Base-by-base conservation (phyloP, 192 early-diverging fungal species). In the Coemansia brasiliensis region DNA sequence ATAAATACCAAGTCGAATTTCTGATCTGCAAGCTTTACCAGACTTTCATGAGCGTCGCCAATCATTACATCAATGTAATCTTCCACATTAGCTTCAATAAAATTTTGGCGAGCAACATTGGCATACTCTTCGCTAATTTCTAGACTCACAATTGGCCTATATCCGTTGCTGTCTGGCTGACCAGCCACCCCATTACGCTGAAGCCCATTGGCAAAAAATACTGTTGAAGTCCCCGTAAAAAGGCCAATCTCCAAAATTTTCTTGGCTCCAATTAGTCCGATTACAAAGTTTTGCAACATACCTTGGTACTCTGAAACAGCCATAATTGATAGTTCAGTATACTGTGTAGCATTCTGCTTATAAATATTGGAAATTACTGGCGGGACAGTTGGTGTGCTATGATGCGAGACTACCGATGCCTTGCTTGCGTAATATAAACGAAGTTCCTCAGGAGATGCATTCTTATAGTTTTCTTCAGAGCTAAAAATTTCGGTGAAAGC, bases 191-290 rank as follows among this genome's bases (percentile, higher is more conserved):
- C 63, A 40, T 78, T 73, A 45, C 65, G 63, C 60, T 70, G 65
- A 57, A 88, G 72, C 3, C 79, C 88, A 38, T 83, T 83, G n/a
- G 88, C 87, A 69, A 92, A 85, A 45, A 80, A 85, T 15, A 87
- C 73, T 2, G 86, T 71, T 5, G 83, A 84, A 22, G 69, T 80
- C 2, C 90, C 90, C 20, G 84, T 86, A 49, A 88, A 89, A 6
- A 76, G 77, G 0, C 88, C 90, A 39, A 92, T 75, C 35, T 92
- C 88, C 0, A 92, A 72, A 7, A 89, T 66, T 1, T 55, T 44
- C 20, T 67, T 59, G 17, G 87, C 85, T 4, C 68, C 68, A 10
- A 80, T 63, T 11, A 88, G 43, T 0, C 68, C 61, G 17, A 84
- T 75, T 3, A 87, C 51, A 42, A 82, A 71, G 21, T 61, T 61